These are phyloP conservation scores for Anisodus acutangulus DNA, from an alignment of 257 asterid genomes.

Conservation along the genomic window DNA sequence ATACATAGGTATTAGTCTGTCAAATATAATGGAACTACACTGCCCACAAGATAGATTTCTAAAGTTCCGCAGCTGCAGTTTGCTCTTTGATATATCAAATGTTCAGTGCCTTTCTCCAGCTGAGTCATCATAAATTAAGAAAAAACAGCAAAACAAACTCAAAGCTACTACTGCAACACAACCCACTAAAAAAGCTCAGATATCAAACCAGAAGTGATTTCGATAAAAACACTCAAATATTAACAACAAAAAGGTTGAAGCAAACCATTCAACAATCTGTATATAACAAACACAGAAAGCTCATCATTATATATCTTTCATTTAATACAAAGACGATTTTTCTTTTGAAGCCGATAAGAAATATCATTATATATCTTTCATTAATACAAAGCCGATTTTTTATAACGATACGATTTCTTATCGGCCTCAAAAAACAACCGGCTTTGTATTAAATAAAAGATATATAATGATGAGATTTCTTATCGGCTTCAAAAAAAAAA, in stretches of 20 bases:
- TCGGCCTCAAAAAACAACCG: no score
- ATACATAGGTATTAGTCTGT: not conserved
- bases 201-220: not conserved
- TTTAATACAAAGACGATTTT: no score
- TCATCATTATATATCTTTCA: no score
- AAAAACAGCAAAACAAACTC: slow-evolving; percentile 15
- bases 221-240: not conserved
- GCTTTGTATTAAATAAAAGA: no score
- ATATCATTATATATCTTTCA: no score
- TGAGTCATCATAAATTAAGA: slow-evolving; percentile 7
- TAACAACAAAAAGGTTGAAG: not conserved
- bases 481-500: no score
- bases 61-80: not conserved
- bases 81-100: not conserved
- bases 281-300: not conserved
- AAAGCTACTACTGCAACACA: not conserved
- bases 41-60: not conserved
- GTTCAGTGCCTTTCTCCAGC: slow-evolving; percentile 6
- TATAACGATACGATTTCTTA: no score
- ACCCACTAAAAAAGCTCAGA: not conserved
- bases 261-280: not conserved
- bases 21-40: slow-evolving; percentile 11
- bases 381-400: no score
- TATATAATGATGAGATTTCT: no score
- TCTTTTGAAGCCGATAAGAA: no score